Evolutionary conservation across 1,284 basidiomycete genomes (phyloP), one percentile per base, ranked within the genome.

Genomic region (Rhodofomes roseus): DNA sequence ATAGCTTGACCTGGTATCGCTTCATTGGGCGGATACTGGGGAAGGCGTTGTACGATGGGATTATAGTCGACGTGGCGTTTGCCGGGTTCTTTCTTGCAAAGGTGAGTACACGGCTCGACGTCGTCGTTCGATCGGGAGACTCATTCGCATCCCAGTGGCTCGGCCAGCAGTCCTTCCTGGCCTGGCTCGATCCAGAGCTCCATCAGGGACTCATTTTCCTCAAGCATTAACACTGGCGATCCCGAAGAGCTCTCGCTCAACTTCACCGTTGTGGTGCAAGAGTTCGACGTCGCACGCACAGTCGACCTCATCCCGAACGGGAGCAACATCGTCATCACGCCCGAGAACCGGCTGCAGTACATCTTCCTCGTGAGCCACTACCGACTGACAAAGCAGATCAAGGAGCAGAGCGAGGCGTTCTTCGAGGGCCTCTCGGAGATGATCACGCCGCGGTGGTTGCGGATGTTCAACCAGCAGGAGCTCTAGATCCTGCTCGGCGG

Each of bases 161-260:
- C 0, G 92, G 89, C 22, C 86, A 87, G 68, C 91, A 94, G 72
- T 93, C 89, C 64, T 95, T 90, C 76, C 77, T 97, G 37, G 86
- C 86, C 0, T 96, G 93, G 1, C 82, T 97, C 18, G 95, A 97
- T 68, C 88, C 87, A 0, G 95, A 97, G 62, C 79, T 99, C 14
- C 98, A 98, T 72, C 89, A 93, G 53, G 96, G 96, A 1, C 81
- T 98, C 1, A 83, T 97, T 63, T 94, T 90, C 76, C 82, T 99
- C 46, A 99, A 98, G 73, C 94, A 97, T 69, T 97, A 96, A 98
- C 73, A 98, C n/a, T 99, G n/a, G n/a, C n/a, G n/a, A n/a, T n/a
- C n/a, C n/a, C n/a, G n/a, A n/a, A n/a, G n/a, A n/a, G n/a, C n/a
- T n/a, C n/a, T n/a, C n/a, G n/a, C n/a, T n/a, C n/a, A n/a, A n/a